Evolutionary conservation across 768 basidiomycete genomes (phyloP).

Genomic region (Kwoniella mangroviensis): DNA sequence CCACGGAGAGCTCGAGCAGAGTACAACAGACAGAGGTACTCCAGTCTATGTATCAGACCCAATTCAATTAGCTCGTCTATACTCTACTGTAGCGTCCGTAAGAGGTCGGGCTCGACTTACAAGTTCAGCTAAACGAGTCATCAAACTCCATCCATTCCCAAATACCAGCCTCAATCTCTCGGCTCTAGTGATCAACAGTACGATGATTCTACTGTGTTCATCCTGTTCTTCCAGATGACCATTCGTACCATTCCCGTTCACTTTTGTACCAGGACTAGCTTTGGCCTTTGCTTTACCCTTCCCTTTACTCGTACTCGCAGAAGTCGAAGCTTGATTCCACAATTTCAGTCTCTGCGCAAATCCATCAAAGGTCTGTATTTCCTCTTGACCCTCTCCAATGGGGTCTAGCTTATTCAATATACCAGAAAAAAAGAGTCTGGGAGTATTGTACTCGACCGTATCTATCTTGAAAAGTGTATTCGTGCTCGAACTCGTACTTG

Average conservation of each 20-base stretch:
- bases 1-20: slow-evolving; percentile 49
- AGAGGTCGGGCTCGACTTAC: slow-evolving; percentile 30
- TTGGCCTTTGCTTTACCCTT: slow-evolving; percentile 16
- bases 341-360: slow-evolving; percentile 28
- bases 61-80: not conserved
- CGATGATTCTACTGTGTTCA: slow-evolving; percentile 15
- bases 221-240: slow-evolving; percentile 1
- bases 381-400: slow-evolving; percentile 14
- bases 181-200: slow-evolving; percentile 41
- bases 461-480: slow-evolving; percentile 19
- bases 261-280: not conserved
- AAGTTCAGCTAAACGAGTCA: slow-evolving; percentile 50
- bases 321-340: not conserved
- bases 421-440: slow-evolving; percentile 38
- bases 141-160: slow-evolving; percentile 43
- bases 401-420: slow-evolving; percentile 30
- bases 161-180: slow-evolving; percentile 39
- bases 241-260: slow-evolving; percentile 28
- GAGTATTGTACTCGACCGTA: slow-evolving; percentile 37
- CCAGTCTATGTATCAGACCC: slow-evolving; percentile 26
- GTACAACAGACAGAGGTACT: slow-evolving; percentile 39
- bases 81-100: not conserved
- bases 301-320: slow-evolving; percentile 23
- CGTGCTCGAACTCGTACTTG: not conserved
- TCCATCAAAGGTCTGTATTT: slow-evolving; percentile 39